phyloP scores from a whole-genome alignment of 2,329 filamentous ascomycete genomes.

The Hysterium pulicare region DNA sequence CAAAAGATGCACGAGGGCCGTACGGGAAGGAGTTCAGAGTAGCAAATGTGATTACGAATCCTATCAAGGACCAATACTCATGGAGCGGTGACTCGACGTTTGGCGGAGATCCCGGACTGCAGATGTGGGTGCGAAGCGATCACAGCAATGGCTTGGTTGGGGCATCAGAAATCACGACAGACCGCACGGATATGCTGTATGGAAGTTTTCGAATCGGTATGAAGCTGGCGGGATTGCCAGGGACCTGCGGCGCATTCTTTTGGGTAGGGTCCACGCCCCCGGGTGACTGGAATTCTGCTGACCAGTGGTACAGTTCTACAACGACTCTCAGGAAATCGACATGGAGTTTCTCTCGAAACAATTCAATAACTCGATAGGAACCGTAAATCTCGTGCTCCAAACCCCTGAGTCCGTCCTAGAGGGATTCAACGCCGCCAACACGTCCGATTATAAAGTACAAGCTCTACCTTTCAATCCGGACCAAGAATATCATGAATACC shows the following conservation, averaged over 20 bases:
- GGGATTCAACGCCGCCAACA: constrained; percentile 62
- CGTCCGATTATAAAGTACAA: constrained; percentile 56
- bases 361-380: constrained; percentile 56
- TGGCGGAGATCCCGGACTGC: constrained; percentile 40
- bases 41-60: constrained; percentile 57
- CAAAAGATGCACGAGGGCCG: constrained; percentile 56
- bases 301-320: constrained; percentile 70
- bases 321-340: constrained; percentile 77
- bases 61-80: constrained; percentile 40
- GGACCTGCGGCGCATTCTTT: constrained; percentile 77
- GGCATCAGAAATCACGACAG: constrained; percentile 62
- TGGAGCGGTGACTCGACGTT: constrained; percentile 46
- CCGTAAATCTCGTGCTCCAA: constrained; percentile 74
- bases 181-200: constrained; percentile 61
- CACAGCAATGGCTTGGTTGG: constrained; percentile 52
- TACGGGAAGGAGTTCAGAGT: constrained; percentile 63
- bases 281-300: no score
- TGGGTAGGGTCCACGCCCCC: no score
- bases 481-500: constrained; percentile 69
- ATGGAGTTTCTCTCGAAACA: constrained; percentile 73
- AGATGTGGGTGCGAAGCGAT: constrained; percentile 38
- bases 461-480: constrained; percentile 66
- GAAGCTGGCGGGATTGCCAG: constrained; percentile 57
- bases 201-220: constrained; percentile 68
- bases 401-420: constrained; percentile 56